phyloP scores from a whole-genome alignment of 192 early-diverging fungal species.

The Phlyctochytrium planicorne region DNA sequence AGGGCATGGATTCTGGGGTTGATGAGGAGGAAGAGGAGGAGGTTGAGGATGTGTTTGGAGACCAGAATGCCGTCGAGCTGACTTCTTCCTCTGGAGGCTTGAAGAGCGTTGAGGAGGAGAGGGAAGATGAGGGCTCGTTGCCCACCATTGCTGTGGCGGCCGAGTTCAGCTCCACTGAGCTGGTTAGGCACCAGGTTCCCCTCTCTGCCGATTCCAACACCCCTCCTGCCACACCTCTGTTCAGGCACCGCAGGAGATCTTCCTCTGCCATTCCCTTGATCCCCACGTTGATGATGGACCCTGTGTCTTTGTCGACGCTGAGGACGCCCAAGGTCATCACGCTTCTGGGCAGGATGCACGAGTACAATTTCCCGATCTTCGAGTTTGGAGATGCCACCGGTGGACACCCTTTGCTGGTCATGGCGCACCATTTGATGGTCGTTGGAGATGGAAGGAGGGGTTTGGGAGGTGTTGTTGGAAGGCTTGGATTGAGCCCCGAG shows the following conservation, averaged over 20 bases:
- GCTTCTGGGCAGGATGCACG: conserved; percentile 33
- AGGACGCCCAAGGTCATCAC: conserved; percentile 8
- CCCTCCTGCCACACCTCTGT: not conserved
- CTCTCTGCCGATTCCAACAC: not conserved
- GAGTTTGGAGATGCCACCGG: conserved; percentile 38
- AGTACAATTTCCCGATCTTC: conserved; percentile 58
- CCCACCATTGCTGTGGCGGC: not conserved
- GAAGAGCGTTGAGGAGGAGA: not conserved
- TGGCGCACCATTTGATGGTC: conserved; percentile 45
- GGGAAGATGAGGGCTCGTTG: not conserved
- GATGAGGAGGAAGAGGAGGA: not conserved
- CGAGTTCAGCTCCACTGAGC: not conserved
- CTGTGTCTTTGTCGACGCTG: not conserved
- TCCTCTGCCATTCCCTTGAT: not conserved
- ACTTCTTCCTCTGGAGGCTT: not conserved
- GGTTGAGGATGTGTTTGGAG: not conserved
- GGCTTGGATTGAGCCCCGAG: conserved; percentile 31
- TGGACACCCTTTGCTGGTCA: conserved; percentile 36
- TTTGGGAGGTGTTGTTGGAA: conserved; percentile 37
- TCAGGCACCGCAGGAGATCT: conserved; percentile 1
- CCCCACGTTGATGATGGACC: not conserved
- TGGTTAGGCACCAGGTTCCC: not conserved
- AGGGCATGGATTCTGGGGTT: not conserved
- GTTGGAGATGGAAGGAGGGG: not conserved
- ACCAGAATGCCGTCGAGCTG: not conserved